phyloP scores from a whole-genome alignment of 2,329 filamentous ascomycete species.

The Cordyceps cicadae region DNA sequence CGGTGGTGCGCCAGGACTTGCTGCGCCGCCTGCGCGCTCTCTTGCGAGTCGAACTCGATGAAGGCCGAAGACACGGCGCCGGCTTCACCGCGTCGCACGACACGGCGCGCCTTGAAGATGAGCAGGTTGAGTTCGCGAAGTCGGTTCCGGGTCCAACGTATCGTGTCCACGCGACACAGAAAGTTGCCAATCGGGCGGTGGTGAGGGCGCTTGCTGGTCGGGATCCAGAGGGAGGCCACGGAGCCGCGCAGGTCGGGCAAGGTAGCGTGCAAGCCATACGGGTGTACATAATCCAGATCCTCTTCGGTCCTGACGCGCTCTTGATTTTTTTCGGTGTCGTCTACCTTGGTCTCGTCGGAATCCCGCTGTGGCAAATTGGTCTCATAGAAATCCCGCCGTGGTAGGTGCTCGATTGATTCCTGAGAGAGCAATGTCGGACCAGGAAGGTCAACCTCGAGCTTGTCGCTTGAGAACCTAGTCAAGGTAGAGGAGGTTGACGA shows the following conservation, averaged over 20 bases:
- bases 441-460: constrained; percentile 7
- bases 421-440: constrained; percentile 4
- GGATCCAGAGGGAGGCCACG: constrained; percentile 67
- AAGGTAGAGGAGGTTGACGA: not conserved
- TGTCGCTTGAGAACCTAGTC: not conserved
- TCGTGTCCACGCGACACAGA: constrained; percentile 88
- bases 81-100: constrained; percentile 63
- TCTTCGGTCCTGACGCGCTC: constrained; percentile 12
- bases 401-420: constrained; percentile 3
- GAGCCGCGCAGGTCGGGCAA: constrained; percentile 36
- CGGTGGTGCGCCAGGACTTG: constrained; percentile 84
- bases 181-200: constrained; percentile 61
- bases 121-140: constrained; percentile 31
- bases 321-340: constrained; percentile 14
- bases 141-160: constrained; percentile 69
- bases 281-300: constrained; percentile 28
- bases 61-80: constrained; percentile 72
- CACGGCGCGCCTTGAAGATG: constrained; percentile 58
- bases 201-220: constrained; percentile 63
- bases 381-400: constrained; percentile 2
- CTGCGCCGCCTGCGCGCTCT: constrained; percentile 76
- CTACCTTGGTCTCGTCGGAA: constrained; percentile 12
- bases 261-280: constrained; percentile 26
- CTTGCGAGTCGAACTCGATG: constrained; percentile 77
- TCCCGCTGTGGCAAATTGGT: constrained; percentile 11